A percentile compares a stretch with the other conserved stretches of the same genome.
phyloP scores from a whole-genome alignment of 1,139 yeast genomes.

The Kodamaea fungicola region DNA sequence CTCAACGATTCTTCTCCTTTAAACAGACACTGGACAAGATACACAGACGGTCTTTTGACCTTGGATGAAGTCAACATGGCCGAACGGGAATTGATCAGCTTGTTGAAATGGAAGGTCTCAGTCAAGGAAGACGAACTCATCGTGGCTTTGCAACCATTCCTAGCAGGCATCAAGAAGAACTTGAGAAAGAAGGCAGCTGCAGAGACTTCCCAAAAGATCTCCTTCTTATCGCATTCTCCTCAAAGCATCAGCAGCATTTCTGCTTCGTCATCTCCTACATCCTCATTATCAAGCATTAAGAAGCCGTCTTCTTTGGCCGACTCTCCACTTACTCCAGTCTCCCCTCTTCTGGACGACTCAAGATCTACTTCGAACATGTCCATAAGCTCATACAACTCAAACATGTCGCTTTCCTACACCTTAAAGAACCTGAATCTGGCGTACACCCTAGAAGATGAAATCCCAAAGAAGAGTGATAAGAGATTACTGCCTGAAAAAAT shows the following conservation, averaged over 20 bases:
- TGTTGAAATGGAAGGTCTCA: conserved; percentile 79
- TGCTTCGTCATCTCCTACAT: conserved; percentile 9
- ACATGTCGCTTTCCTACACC: conserved; percentile 15
- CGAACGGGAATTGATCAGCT: conserved; percentile 79
- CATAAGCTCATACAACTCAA: conserved; percentile 15
- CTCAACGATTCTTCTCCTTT: conserved; percentile 91
- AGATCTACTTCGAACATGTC: conserved; percentile 15
- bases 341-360: conserved; percentile 5
- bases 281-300: conserved; percentile 5
- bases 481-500: conserved; percentile 2
- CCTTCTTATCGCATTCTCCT: conserved; percentile 24
- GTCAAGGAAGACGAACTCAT: conserved; percentile 69
- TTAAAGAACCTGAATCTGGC: conserved; percentile 7
- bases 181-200: conserved; percentile 24
- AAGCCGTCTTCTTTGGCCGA: background rate
- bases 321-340: conserved; percentile 1
- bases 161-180: conserved; percentile 59
- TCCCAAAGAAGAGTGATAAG: conserved; percentile 1
- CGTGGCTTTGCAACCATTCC: conserved; percentile 67
- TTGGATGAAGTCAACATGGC: conserved; percentile 83
- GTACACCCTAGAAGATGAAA: conserved; percentile 8
- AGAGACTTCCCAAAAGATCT: conserved; percentile 32
- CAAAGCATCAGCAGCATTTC: conserved; percentile 9
- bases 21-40: conserved; percentile 93
- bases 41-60: conserved; percentile 78